A percentile compares a stretch with the other conserved stretches of the same genome.
These are phyloP conservation scores for Solanum chacoense DNA, from an alignment of 305 asterid genomes.

Conservation along the genomic window DNA sequence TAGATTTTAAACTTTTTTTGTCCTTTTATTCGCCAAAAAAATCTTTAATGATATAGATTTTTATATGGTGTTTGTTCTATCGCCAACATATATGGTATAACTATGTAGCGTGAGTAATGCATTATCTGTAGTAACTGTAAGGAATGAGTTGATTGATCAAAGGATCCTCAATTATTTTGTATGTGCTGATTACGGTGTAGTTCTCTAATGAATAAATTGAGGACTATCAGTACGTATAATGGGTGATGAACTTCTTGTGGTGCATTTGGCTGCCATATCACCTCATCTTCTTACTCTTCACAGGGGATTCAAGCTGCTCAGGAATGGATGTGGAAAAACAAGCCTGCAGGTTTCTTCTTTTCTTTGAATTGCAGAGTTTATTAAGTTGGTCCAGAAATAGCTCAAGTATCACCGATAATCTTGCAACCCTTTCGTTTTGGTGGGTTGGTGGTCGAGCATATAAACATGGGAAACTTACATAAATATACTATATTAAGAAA, in stretches of 20 bases:
- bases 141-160: neutral
- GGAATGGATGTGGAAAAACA: slow-evolving; percentile 53
- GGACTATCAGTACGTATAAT: neutral
- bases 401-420: neutral
- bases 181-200: neutral
- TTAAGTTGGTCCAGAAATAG: neutral
- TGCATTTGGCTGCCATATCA: neutral
- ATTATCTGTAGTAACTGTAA: neutral
- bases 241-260: neutral
- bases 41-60: neutral
- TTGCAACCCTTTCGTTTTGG: neutral
- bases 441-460: neutral
- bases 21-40: neutral
- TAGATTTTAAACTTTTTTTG: neutral
- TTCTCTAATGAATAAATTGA: neutral
- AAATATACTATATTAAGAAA: neutral
- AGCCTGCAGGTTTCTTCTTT: slow-evolving; percentile 19
- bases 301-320: slow-evolving; percentile 42
- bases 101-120: neutral
- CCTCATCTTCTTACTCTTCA: neutral
- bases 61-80: neutral
- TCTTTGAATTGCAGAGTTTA: neutral
- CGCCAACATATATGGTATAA: neutral
- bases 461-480: neutral
- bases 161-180: neutral